These are phyloP conservation scores for Polychaeton citri DNA, from an alignment of 2,329 filamentous ascomycete species.

Conservation along the genomic window DNA sequence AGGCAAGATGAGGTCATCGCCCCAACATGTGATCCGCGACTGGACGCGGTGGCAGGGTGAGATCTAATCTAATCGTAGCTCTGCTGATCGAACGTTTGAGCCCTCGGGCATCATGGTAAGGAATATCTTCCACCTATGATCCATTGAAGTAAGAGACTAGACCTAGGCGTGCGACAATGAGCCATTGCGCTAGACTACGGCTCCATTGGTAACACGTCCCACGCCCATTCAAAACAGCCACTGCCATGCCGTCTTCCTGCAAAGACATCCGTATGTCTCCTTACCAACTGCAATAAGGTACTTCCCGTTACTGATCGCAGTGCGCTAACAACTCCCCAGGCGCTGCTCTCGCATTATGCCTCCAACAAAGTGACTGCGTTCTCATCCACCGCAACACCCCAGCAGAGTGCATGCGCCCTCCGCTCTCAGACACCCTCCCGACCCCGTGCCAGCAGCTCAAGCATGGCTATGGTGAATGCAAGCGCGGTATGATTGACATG, in stretches of 20 bases:
- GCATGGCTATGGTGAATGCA: constrained; percentile 88
- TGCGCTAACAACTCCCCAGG: constrained; percentile 38
- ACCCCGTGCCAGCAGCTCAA: constrained; percentile 84
- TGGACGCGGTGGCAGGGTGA: no score
- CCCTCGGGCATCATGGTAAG: no score
- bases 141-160: no score
- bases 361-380: constrained; percentile 92
- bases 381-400: constrained; percentile 81
- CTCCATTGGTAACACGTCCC: no score
- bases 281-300: constrained; percentile 1
- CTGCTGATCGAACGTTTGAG: no score
- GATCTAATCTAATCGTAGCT: no score
- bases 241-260: constrained; percentile 97
- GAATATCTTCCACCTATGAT: no score
- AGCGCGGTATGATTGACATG: constrained; percentile 95
- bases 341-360: constrained; percentile 81
- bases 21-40: no score
- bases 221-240: no score
- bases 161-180: no score
- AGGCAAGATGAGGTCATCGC: no score
- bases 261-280: constrained; percentile 74
- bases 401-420: constrained; percentile 73
- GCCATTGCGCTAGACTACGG: no score
- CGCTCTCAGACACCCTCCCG: constrained; percentile 69
- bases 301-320: constrained; percentile 3